Evolutionary conservation across 1,139 yeast genomes (phyloP), one percentile per base, ranked within the genome.

Genomic region (Kluyveromyces marxianus): DNA sequence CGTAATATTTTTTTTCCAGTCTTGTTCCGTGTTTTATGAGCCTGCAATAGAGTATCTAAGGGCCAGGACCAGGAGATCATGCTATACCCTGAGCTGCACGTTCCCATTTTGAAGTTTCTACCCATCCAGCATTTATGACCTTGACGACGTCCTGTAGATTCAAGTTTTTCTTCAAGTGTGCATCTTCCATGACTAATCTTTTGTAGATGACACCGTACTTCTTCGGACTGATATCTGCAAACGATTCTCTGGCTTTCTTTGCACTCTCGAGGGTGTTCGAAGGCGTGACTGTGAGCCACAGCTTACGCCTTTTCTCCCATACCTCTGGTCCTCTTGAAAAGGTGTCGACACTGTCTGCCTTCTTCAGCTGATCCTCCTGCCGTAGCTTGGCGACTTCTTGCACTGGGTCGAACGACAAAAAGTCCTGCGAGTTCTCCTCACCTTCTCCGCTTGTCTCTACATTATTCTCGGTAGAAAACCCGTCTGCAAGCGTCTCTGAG

Each of bases 41-140:
- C 21, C 21, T 14, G 21, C 21, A 14, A 14, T 14, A 14, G 21
- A 14, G 21, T 14, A 14, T 14, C 21, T 14, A 14, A 14, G 21
- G 21, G 21, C 21, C 21, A 14, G 21, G 21, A 14, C 21, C 21
- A 14, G 32, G 32, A 10, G 10, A 10, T 35, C 26, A 35, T 25
- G 43, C 39, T 8, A 53, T 52, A 26, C 62, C 69, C 43, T 55
- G 64, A 3, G 63, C 65, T 48, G 66, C 72, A 50, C 59, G 59
- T 45, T 80, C 87, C 82, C 86, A 83, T 55, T 74, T 75, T 49
- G 75, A 81, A 25, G 76, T 77, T 46, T 76, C 77, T 24, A 71
- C 69, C 94, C 94, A 84, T 5, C 90, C 92, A 4, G 78, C 74
- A 55, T 83, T 76, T 34, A 83, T 74, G 14, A 83, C 74, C 48